Conservation (phyloP, 495 filamentous ascomycete genomes). For the Hyaloscypha bicolor region DNA sequence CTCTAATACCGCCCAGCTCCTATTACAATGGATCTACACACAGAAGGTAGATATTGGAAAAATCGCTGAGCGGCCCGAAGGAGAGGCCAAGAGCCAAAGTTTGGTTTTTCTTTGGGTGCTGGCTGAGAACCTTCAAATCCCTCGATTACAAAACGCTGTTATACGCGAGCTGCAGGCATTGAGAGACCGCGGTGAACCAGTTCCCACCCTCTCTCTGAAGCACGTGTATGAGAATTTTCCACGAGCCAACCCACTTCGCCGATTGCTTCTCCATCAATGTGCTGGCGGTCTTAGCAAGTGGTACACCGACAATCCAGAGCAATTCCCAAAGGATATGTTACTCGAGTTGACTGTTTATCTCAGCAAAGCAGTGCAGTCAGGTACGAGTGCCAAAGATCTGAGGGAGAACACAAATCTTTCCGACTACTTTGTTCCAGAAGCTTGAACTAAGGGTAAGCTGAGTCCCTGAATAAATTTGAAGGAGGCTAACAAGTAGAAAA, state of each 20-base stretch:
- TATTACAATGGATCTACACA: constrained; percentile 12
- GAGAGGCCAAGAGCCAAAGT: background rate
- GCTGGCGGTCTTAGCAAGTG: background rate
- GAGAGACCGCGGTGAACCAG: background rate
- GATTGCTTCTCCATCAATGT: background rate
- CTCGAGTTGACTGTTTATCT: constrained; percentile 4
- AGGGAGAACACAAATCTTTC: background rate
- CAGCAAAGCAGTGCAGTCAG: background rate
- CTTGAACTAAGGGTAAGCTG: background rate
- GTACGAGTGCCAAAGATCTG: background rate
- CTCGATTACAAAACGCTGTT: constrained; percentile 10
- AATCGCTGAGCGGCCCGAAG: background rate
- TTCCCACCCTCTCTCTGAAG: background rate
- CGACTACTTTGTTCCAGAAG: background rate
- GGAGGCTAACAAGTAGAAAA: no score
- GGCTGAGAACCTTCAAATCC: constrained; percentile 17
- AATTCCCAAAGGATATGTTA: constrained; percentile 16
- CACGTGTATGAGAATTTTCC: background rate
- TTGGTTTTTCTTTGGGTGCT: constrained; percentile 14
- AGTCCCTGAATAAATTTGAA: no score
- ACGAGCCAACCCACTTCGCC: background rate
- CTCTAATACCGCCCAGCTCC: background rate
- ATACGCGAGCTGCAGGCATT: constrained; percentile 8
- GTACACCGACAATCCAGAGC: background rate
- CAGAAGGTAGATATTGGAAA: background rate